A percentile compares a stretch with the other conserved stretches of the same genome.
These are phyloP conservation scores for Aspergillus melleus DNA, from an alignment of 2,329 filamentous ascomycete genomes.

Conservation along the genomic window DNA sequence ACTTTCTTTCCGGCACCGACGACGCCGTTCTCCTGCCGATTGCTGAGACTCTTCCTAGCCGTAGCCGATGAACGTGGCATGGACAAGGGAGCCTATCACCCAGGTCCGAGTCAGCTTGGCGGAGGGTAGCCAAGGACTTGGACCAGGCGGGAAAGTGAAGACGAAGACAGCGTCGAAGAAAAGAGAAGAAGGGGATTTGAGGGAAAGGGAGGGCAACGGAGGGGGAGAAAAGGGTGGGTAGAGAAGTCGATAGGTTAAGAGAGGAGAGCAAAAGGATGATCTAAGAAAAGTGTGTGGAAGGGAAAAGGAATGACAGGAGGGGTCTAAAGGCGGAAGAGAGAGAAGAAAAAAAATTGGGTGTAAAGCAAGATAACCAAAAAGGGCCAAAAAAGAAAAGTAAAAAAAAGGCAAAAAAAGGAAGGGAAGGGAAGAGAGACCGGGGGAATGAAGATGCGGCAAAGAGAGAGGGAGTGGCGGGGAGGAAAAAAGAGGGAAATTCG, in stretches of 20 bases:
- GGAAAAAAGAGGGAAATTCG: slow-evolving; percentile 14
- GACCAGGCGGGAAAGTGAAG: slow-evolving; percentile 38
- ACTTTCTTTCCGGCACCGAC: slow-evolving; percentile 75
- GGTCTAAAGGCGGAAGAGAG: slow-evolving; percentile 10
- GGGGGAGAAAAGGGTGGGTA: slow-evolving; percentile 1
- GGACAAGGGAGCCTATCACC: slow-evolving; percentile 45
- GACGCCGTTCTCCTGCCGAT: slow-evolving; percentile 82
- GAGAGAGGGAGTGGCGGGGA: slow-evolving; percentile 14
- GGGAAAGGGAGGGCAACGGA: slow-evolving; percentile 6
- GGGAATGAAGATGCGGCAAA: slow-evolving; percentile 7
- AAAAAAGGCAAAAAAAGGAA: slow-evolving; percentile 8
- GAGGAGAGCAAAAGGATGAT: slow-evolving; percentile 11
- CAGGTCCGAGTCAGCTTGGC: slow-evolving; percentile 51
- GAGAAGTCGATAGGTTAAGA: slow-evolving; percentile 7
- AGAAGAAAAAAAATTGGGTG: slow-evolving; percentile 12
- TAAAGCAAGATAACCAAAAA: slow-evolving; percentile 12
- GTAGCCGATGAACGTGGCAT: slow-evolving; percentile 52
- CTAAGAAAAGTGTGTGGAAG: slow-evolving; percentile 13
- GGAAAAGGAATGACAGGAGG: slow-evolving; percentile 15
- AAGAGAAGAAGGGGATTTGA: neutral
- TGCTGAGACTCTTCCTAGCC: slow-evolving; percentile 63
- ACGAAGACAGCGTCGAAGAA: slow-evolving; percentile 20
- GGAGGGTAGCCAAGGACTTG: slow-evolving; percentile 49
- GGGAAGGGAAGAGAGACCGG: slow-evolving; percentile 9
- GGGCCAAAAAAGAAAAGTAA: slow-evolving; percentile 3